Percentiles rank a stretch among this genome's conserved stretches.
phyloP scores from a whole-genome alignment of 1,139 yeast species.

The Hanseniaspora uvarum region DNA sequence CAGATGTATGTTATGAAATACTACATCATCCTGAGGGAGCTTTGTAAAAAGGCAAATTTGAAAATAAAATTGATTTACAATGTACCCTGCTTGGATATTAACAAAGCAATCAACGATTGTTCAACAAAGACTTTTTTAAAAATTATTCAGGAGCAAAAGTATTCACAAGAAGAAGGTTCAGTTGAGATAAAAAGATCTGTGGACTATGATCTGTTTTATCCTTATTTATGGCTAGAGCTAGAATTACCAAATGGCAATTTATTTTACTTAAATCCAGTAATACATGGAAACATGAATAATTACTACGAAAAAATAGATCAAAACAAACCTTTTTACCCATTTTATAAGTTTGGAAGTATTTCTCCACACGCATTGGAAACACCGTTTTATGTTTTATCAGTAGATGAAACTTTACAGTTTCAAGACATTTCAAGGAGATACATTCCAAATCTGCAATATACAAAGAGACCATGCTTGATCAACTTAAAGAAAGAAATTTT shows the following conservation, averaged over 20 bases:
- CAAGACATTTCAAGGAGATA: slow-evolving; percentile 4
- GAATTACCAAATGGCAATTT: neutral
- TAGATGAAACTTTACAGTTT: neutral
- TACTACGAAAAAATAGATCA: neutral
- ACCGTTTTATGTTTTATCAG: slow-evolving; percentile 2
- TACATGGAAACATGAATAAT: neutral
- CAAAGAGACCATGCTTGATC: slow-evolving; percentile 4
- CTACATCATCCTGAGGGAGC: neutral
- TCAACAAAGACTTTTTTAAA: slow-evolving; percentile 3
- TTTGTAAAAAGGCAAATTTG: neutral
- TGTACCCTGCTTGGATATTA: slow-evolving; percentile 11
- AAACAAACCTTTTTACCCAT: slow-evolving; percentile 1
- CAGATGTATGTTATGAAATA: slow-evolving; percentile 3
- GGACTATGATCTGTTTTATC: slow-evolving; percentile 13
- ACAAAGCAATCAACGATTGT: slow-evolving; percentile 9
- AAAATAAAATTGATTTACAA: slow-evolving; percentile 3
- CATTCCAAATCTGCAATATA: slow-evolving; percentile 13
- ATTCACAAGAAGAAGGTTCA: neutral
- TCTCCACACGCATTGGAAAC: slow-evolving; percentile 6
- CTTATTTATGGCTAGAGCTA: slow-evolving; percentile 10
- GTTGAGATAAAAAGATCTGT: neutral
- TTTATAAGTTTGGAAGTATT: neutral
- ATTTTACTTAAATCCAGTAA: slow-evolving; percentile 2
- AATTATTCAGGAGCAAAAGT: neutral
- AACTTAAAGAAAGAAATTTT: slow-evolving; percentile 9